Base-by-base conservation (phyloP, 108 stramenopile species). In the Nitzschia sp. region DNA sequence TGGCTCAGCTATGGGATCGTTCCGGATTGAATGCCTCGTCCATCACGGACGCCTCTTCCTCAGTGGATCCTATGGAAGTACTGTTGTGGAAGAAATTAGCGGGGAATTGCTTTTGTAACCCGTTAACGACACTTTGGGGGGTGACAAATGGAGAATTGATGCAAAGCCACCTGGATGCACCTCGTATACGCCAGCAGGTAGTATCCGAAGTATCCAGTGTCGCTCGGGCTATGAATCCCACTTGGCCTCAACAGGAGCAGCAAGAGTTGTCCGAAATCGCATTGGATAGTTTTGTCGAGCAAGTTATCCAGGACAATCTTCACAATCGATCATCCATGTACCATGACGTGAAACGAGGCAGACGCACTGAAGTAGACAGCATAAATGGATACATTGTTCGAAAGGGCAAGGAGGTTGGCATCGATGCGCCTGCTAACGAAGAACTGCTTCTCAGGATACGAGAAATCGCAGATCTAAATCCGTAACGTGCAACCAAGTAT, bases 51-150 rank as follows among this genome's bases (percentile, higher is more conserved):
- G 61, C 52, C 8, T 11, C 17, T 21, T 50, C 48, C 13, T 4
- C 21, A 8, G 4, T 50, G 21, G 48, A 50, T 21, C 48, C 48
- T 19, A 84, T 88, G 83, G 76, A 80, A 23, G 48, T 74, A 1
- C 59, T 84, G 29, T 60, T 91, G 9, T 88, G 90, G 90, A 67
- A 80, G 46, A 87, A 91, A 56, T 45, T 91, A 45, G 86, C 85
- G n/a, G 79, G 73, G 26, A 91, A 91, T 50, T 91, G 90, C 65
- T 81, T 85, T 34, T 82, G 82, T 54, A 88, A 86, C 62, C 85
- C 86, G 1, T 55, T 86, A 1, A 87, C 81, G 9, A 84, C 86
- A 17, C 44, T 78, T 5, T 58, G 55, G 2, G 29, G 70, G 26
- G 68, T 58, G 28, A 29, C 46, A 5, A 83, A 83, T 69, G 77